Conservation (phyloP, 2,329 filamentous ascomycete species). For the Zymoseptoria ardabiliae region DNA sequence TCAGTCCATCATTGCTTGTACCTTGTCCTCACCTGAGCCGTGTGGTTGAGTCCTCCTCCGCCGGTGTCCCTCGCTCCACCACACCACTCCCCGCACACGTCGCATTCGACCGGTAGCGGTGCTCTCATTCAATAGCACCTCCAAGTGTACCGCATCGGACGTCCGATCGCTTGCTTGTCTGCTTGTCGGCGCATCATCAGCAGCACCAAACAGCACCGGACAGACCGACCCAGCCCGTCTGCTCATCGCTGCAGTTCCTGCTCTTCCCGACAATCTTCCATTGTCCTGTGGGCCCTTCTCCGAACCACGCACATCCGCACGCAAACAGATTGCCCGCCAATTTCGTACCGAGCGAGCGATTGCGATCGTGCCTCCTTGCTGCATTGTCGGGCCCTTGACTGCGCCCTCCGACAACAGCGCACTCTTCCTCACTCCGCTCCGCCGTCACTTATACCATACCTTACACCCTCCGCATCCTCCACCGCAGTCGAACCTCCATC, state of each 20-base stretch:
- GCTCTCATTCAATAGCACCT: not conserved
- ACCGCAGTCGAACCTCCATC: slow-evolving; percentile 8
- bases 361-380: not conserved
- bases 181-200: not conserved
- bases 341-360: not conserved
- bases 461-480: not conserved
- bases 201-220: not conserved
- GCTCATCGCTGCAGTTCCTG: not conserved
- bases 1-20: not conserved
- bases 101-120: not conserved
- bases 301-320: not conserved
- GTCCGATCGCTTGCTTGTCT: not conserved
- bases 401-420: not conserved
- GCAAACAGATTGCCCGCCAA: not conserved
- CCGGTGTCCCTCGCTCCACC: not conserved
- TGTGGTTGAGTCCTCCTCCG: not conserved
- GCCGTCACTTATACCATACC: not conserved
- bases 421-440: not conserved
- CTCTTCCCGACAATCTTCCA: not conserved
- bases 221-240: not conserved
- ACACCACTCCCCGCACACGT: not conserved
- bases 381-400: not conserved
- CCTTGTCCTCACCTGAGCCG: not conserved
- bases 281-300: not conserved
- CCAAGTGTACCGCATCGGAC: not conserved